Base-by-base conservation (phyloP, 129 eudicot genomes). In the Apium graveolens region DNA sequence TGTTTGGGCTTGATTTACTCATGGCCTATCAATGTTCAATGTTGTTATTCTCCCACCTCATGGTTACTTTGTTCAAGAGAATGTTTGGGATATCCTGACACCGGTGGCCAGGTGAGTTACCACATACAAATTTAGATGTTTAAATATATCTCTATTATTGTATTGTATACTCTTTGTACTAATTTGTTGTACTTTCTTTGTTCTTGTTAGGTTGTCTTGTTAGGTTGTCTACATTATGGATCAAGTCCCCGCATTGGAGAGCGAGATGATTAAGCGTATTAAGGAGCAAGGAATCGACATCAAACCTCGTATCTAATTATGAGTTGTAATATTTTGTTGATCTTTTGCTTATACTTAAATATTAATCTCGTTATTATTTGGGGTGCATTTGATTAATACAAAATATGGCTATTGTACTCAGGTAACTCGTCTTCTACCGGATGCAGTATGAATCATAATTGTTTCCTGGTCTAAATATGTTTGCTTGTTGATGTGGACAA, bases 201-300 rank as follows among this genome's bases (percentile, higher is more conserved):
- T 82, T 21, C 66, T 0, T 57, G 3, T 57, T 57, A 89, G 93
- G 89, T 90, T 57, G n/a, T n/a, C n/a, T n/a, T n/a, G n/a, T n/a
- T n/a, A n/a, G n/a, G n/a, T n/a, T n/a, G 98, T 95, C 78, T 95
- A 95, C 86, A 95, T 95, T 74, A 83, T 95, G 70, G 98, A 95
- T 85, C 98, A 95, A 88, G 98, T 95, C 78, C 98, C 97, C 5
- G 98, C 98, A 5, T 80, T 95, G 80, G 98, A 95, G 86, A 87
- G 89, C 13, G 97, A 95, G 84, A 95, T 95, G 98, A 83, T 88
- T 24, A 92, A 88, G 74, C 84, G 98, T 41, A 95, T 95, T 0
- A 91, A 95, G 92, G 92, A 91, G 81, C 98, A 95, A 90, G 98
- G 98, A 37, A 97, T 95, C 53, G 98, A 95, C 74, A 91, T 95